Evolutionary conservation across 352 stramenopile species (phyloP), one percentile per base, ranked within the genome.

Genomic region (Globisporangium uncinulatum): DNA sequence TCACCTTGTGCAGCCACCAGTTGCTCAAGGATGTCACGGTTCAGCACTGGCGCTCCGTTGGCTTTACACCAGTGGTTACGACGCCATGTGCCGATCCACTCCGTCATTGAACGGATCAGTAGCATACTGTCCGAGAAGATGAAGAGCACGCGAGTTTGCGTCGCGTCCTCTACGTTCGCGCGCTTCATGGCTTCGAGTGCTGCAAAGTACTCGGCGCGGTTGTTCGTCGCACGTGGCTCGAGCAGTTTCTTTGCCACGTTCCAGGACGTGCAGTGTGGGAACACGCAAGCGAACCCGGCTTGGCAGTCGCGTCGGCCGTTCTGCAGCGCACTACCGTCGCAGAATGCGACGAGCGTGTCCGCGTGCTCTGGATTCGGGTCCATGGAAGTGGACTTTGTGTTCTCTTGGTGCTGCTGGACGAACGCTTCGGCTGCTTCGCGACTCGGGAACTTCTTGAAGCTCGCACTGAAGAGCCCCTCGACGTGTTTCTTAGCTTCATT

Each of bases 51-150:
- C 7, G 62, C 46, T 13, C 76, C 79, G 51, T 89, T 69, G 0
- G 76, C 67, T 45, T 91, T 93, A 29, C 59, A 57, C 81, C 81
- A 91, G 10, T 82, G 70, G 11, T 84, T 88, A 21, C 70, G 74
- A 34, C 74, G 62, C 80, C 83, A 93, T 0, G 54, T 73, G 4
- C 56, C 59, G 36, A 93, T 57, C 80, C 80, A 93, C 60, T 93
- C 77, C 3, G 80, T 91, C 80, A 91, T 91, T 3, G 83, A 93
- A 39, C 74, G 76, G 62, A 93, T 93, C 17, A 93, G 66, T 32
- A 91, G 47, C 80, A 90, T 89, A 41, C 77, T 91, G 56, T 91
- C 81, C 1, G 80, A 88, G 59, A 88, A 93, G 29, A 93, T 91
- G 44, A 70, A 93, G 10, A 93, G 69, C 62, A 75, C 54, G 11